A percentile compares a stretch with the other conserved stretches of the same genome.
Conservation (phyloP, 257 asterid genomes). For the Solanum pennellii region DNA sequence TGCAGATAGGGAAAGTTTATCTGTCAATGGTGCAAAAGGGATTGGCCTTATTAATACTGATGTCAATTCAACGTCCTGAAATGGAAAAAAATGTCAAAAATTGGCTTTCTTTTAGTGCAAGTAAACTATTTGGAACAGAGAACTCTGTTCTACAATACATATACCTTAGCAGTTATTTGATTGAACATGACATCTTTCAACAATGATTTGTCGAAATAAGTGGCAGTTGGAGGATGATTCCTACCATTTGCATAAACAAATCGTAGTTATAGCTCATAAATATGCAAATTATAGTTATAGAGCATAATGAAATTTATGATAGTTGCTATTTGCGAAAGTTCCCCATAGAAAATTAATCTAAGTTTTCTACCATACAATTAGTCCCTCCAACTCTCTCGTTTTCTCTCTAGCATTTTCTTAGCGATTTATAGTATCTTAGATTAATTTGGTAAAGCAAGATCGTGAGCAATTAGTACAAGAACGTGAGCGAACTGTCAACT, state of each 20-base stretch:
- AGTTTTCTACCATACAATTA: too few relatives aligned
- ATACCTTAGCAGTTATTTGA: slow-evolving; percentile 30
- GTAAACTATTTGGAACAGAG: background rate
- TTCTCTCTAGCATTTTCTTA: too few relatives aligned
- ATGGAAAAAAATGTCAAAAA: background rate
- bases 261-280: too few relatives aligned
- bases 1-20: slow-evolving; percentile 23
- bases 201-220: slow-evolving; percentile 31
- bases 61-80: slow-evolving; percentile 37
- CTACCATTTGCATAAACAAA: slow-evolving; percentile 27
- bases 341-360: too few relatives aligned
- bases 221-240: slow-evolving; percentile 33
- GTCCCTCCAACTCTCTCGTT: too few relatives aligned
- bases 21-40: slow-evolving; percentile 33
- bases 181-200: slow-evolving; percentile 29
- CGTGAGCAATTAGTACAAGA: too few relatives aligned
- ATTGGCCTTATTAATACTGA: slow-evolving; percentile 34
- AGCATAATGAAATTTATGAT: too few relatives aligned
- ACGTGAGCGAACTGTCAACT: too few relatives aligned
- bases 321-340: too few relatives aligned
- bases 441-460: too few relatives aligned
- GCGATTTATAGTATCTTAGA: too few relatives aligned
- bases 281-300: too few relatives aligned
- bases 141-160: background rate
- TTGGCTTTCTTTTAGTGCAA: background rate